Evolutionary conservation across 805 yeast genomes (phyloP).

Genomic region (Suhomyces prunicola): DNA sequence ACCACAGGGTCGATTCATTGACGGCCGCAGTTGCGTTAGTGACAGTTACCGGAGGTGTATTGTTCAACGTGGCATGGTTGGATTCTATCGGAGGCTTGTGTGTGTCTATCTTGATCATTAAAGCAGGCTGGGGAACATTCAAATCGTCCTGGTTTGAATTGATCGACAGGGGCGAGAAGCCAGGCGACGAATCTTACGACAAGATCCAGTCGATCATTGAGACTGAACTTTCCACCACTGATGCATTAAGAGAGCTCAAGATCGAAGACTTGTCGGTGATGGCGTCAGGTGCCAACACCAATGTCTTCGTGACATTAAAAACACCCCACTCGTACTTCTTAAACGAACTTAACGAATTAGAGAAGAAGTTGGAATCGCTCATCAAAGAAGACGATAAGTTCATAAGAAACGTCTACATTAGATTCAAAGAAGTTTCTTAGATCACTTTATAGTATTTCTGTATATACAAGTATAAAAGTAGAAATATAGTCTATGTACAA

Average conservation of each 20-base stretch:
- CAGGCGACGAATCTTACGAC: slow-evolving; percentile 47
- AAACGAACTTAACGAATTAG: slow-evolving; percentile 29
- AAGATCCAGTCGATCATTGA: slow-evolving; percentile 40
- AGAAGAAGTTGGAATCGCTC: slow-evolving; percentile 27
- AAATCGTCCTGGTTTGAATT: slow-evolving; percentile 69
- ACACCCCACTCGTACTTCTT: slow-evolving; percentile 28
- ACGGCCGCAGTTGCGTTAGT: slow-evolving; percentile 88
- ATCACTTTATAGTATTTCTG: slow-evolving; percentile 5
- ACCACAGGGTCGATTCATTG: slow-evolving; percentile 90
- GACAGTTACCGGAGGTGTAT: slow-evolving; percentile 82
- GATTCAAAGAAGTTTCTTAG: slow-evolving; percentile 23
- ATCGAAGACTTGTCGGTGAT: slow-evolving; percentile 46
- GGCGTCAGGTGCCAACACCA: slow-evolving; percentile 58
- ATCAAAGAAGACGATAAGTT: slow-evolving; percentile 40
- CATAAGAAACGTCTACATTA: slow-evolving; percentile 40
- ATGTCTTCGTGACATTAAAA: slow-evolving; percentile 30
- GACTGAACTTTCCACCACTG: slow-evolving; percentile 20
- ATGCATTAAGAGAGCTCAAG: slow-evolving; percentile 28
- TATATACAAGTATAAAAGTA: not conserved
- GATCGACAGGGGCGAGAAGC: slow-evolving; percentile 66
- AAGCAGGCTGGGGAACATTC: slow-evolving; percentile 80
- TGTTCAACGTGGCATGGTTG: slow-evolving; percentile 74
- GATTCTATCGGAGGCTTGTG: slow-evolving; percentile 91
- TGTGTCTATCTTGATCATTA: slow-evolving; percentile 77
- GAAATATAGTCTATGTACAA: not conserved